These are phyloP conservation scores for Lycium barbarum DNA, from an alignment of 257 asterid genomes.

Conservation along the genomic window DNA sequence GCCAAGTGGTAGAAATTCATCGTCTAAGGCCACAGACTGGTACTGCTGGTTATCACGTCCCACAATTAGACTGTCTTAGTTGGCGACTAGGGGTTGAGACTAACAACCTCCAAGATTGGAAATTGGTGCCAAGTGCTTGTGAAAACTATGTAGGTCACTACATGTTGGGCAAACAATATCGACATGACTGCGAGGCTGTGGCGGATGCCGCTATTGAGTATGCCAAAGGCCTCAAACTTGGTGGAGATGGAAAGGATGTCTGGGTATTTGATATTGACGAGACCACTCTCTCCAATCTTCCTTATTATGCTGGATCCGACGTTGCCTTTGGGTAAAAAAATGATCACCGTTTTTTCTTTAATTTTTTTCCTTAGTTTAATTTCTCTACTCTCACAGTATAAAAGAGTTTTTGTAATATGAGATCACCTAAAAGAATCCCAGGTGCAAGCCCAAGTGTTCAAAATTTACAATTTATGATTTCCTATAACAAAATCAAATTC, in stretches of 20 bases:
- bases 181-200: slow-evolving; percentile 50
- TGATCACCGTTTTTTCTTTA: no score
- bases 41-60: slow-evolving; percentile 37
- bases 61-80: slow-evolving; percentile 63
- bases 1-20: slow-evolving; percentile 38
- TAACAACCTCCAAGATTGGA: slow-evolving; percentile 52
- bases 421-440: no score
- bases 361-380: no score
- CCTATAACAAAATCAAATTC: no score
- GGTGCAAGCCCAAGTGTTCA: no score
- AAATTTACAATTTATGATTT: no score
- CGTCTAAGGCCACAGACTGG: slow-evolving; percentile 55
- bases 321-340: slow-evolving; percentile 52
- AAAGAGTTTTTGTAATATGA: no score
- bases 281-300: slow-evolving; percentile 52
- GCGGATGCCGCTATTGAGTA: slow-evolving; percentile 54
- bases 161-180: slow-evolving; percentile 69
- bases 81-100: slow-evolving; percentile 83
- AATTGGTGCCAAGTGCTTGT: slow-evolving; percentile 53
- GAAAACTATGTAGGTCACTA: slow-evolving; percentile 61
- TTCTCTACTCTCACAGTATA: no score
- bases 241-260: slow-evolving; percentile 48
- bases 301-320: slow-evolving; percentile 50
- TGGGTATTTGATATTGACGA: slow-evolving; percentile 67
- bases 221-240: slow-evolving; percentile 40